Evolutionary conservation across 2,329 filamentous ascomycete genomes (phyloP), one percentile per base, ranked within the genome.

Genomic region (Hymenoscyphus salicellus): DNA sequence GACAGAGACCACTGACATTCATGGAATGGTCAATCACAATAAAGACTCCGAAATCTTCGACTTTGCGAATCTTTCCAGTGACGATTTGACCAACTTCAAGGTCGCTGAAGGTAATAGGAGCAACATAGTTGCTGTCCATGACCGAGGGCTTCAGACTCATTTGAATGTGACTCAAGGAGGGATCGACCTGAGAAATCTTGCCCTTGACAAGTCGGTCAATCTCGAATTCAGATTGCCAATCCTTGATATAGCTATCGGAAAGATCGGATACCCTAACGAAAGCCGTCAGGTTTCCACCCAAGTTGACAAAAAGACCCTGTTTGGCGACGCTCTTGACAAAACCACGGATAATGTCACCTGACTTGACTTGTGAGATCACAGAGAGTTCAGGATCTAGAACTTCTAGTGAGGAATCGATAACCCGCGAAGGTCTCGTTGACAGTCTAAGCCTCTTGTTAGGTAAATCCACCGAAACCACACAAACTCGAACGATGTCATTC

Each of bases 11-110:
- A 71, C 94, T 96, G 67, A 99, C 87, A 71, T 96, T 96, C 63
- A 86, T 83, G 4, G 93, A 96, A 66, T 90, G 88, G 76, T 97
- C 92, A 23, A 99, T 82, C 55, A 96, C 86, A 71, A 99, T 90
- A 76, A 99, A 99, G 5, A 94, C 94, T 69, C 95, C 95, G 75
- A 93, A 99, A 36, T 97, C 91, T 74, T 96, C 92, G 1, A 98
- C 93, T 78, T 96, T 97, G 72, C 93, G 89, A 63, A 99, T 87
- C 75, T 92, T 96, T 58, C 93, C 95, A 14, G 91, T 96, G 38
- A 99, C 84, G 36, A 93, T 80, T 77, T 96, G 91, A 6, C 93
- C 93, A 67, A 85, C 80, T 74, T 89, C 86, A 63, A 98, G 81
- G 70, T 96, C 91, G n/a, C 83, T 82, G 67, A 94, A 89, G 0